These are phyloP conservation scores for Colletotrichum karsti DNA, from an alignment of 2,329 filamentous ascomycete species.

Conservation along the genomic window DNA sequence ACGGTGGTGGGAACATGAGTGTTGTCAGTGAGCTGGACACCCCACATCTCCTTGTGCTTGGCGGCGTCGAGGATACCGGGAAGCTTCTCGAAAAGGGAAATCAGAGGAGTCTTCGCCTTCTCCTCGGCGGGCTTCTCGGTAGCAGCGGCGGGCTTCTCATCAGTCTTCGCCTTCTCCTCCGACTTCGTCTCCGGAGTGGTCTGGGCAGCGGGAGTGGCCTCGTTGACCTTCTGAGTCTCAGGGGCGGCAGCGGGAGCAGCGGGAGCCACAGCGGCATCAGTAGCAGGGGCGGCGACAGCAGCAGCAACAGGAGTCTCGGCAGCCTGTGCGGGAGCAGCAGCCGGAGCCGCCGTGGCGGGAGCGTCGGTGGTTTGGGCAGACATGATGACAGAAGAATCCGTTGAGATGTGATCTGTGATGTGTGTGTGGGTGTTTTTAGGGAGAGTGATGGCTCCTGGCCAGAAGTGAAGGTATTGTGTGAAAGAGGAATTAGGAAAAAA, in stretches of 20 bases:
- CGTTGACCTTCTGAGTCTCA: conserved; percentile 8
- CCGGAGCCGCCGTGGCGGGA: conserved; percentile 8
- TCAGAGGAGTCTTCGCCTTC: conserved; percentile 49
- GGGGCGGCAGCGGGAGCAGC: conserved; percentile 32
- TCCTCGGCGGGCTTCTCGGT: conserved; percentile 25
- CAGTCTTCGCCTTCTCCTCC: conserved; percentile 34
- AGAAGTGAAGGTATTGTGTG: not conserved
- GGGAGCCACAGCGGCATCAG: conserved; percentile 10
- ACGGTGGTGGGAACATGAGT: conserved; percentile 79
- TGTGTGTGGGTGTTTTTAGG: not conserved
- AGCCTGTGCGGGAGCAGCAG: conserved; percentile 1
- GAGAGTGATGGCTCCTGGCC: not conserved
- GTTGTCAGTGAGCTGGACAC: conserved; percentile 70
- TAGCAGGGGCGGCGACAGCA: conserved; percentile 2
- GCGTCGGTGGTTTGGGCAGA: conserved; percentile 33
- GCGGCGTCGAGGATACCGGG: conserved; percentile 64
- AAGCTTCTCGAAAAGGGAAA: conserved; percentile 66
- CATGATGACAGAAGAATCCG: conserved; percentile 33
- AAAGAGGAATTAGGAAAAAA: not conserved
- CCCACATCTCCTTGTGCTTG: conserved; percentile 85
- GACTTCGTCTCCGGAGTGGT: conserved; percentile 31
- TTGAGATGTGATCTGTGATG: not conserved
- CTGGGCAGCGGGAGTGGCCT: conserved; percentile 34
- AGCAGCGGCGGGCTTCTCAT: conserved; percentile 22
- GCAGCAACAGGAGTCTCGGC: conserved; percentile 20